These are phyloP conservation scores for Lactarius akahatsu DNA, from an alignment of 768 basidiomycete genomes.

Conservation along the genomic window DNA sequence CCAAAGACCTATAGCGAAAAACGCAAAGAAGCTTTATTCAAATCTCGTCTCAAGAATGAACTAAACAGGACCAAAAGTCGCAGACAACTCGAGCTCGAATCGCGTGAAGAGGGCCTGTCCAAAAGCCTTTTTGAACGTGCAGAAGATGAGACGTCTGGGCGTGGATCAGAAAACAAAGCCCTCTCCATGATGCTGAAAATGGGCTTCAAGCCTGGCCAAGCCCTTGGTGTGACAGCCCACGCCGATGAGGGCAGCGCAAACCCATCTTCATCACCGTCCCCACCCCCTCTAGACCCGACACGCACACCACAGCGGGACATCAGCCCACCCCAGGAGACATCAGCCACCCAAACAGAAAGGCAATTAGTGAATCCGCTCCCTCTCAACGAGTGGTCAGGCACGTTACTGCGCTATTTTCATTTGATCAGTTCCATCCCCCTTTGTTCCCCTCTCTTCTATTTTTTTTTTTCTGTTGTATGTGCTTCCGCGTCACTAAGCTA, in stretches of 20 bases:
- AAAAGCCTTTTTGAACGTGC: slow-evolving; percentile 81
- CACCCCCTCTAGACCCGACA: neutral
- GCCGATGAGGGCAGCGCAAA: slow-evolving; percentile 11
- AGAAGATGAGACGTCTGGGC: slow-evolving; percentile 53
- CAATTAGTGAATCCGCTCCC: slow-evolving; percentile 71
- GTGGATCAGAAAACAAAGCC: slow-evolving; percentile 65
- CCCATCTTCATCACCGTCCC: slow-evolving; percentile 14
- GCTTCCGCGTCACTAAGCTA: neutral
- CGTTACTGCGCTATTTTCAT: slow-evolving; percentile 31
- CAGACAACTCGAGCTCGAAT: slow-evolving; percentile 68
- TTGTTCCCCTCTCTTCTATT: slow-evolving; percentile 2
- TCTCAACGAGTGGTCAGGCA: slow-evolving; percentile 81
- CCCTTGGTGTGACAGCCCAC: slow-evolving; percentile 54
- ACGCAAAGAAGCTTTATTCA: slow-evolving; percentile 62
- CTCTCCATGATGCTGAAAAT: slow-evolving; percentile 91
- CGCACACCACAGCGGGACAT: neutral
- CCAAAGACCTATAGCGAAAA: slow-evolving; percentile 69
- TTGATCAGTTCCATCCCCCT: neutral
- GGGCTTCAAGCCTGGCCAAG: slow-evolving; percentile 86
- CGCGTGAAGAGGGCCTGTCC: slow-evolving; percentile 73
- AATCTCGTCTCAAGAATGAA: slow-evolving; percentile 62
- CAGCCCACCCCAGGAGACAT: slow-evolving; percentile 7
- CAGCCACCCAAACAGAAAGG: slow-evolving; percentile 14
- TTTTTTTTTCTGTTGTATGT: too few relatives aligned
- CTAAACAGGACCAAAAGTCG: slow-evolving; percentile 63